Evolutionary conservation across 2,329 filamentous ascomycete species (phyloP).

Genomic region (Colletotrichum zoysiae): DNA sequence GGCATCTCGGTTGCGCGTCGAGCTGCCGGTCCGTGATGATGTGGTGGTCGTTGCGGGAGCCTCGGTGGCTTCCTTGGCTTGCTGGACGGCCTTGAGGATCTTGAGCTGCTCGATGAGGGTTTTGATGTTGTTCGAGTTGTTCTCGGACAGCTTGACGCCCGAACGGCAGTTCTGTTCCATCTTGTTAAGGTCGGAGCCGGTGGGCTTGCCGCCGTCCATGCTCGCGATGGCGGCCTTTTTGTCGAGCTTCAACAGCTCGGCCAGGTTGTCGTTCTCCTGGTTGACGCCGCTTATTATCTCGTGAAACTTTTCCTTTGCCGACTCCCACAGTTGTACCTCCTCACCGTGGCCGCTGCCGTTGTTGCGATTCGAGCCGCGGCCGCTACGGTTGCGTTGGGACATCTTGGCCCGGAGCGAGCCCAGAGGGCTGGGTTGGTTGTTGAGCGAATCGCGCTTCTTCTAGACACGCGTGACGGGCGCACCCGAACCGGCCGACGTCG

Average conservation of each 20-base stretch:
- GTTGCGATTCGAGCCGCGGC: conserved; percentile 59
- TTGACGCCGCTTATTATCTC: conserved; percentile 58
- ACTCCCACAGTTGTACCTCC: conserved; percentile 59
- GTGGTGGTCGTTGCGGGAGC: conserved; percentile 43
- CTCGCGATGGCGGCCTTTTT: conserved; percentile 56
- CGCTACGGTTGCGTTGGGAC: conserved; percentile 60
- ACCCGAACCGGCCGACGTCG: background rate
- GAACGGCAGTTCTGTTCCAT: conserved; percentile 59
- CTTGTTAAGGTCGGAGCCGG: conserved; percentile 51
- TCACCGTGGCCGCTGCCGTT: conserved; percentile 58
- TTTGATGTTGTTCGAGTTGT: conserved; percentile 53
- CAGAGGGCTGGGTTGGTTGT: conserved; percentile 8
- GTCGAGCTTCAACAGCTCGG: conserved; percentile 55
- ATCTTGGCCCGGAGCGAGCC: conserved; percentile 46
- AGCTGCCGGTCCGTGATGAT: conserved; percentile 41
- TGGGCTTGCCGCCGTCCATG: conserved; percentile 48
- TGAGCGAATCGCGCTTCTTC: conserved; percentile 21
- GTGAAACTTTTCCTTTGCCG: conserved; percentile 54
- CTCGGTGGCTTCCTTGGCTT: conserved; percentile 57
- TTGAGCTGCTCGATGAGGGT: conserved; percentile 57
- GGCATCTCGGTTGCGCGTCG: conserved; percentile 36
- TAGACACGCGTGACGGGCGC: conserved; percentile 16
- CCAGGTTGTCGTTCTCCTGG: conserved; percentile 57
- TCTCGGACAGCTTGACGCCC: conserved; percentile 57
- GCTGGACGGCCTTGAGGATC: conserved; percentile 57